These are phyloP conservation scores for Eucalyptus caleyi DNA, from an alignment of 345 rosid species.

Conservation along the genomic window DNA sequence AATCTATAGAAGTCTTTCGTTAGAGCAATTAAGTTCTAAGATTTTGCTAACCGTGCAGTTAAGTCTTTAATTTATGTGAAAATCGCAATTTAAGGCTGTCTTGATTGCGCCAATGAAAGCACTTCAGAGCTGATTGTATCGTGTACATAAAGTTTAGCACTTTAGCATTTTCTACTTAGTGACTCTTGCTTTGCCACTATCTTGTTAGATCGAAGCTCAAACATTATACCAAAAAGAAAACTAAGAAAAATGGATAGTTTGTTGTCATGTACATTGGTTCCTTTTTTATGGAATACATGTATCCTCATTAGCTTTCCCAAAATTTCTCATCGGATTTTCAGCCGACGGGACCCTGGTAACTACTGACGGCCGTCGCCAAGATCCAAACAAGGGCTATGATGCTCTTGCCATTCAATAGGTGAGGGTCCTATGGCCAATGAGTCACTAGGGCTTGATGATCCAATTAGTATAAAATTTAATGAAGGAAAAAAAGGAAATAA, in stretches of 20 bases:
- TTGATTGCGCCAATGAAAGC: background rate
- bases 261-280: background rate
- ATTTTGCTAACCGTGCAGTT: background rate
- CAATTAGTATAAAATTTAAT: background rate
- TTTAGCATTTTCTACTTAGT: background rate
- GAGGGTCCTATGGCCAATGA: background rate
- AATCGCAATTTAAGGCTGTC: background rate
- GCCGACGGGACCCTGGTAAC: rapidly evolving
- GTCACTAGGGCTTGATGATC: background rate
- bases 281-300: background rate
- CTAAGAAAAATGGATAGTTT: background rate
- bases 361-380: rapidly evolving
- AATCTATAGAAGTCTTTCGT: background rate
- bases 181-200: background rate
- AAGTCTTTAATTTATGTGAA: background rate
- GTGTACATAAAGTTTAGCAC: background rate
- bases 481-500: background rate
- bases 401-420: background rate
- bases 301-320: background rate
- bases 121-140: background rate
- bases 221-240: background rate
- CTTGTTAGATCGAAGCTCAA: background rate
- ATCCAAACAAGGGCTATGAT: background rate
- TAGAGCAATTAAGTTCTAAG: background rate
- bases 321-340: background rate